These are phyloP conservation scores for Penicillium fimorum DNA, from an alignment of 495 filamentous ascomycete species.

Conservation along the genomic window DNA sequence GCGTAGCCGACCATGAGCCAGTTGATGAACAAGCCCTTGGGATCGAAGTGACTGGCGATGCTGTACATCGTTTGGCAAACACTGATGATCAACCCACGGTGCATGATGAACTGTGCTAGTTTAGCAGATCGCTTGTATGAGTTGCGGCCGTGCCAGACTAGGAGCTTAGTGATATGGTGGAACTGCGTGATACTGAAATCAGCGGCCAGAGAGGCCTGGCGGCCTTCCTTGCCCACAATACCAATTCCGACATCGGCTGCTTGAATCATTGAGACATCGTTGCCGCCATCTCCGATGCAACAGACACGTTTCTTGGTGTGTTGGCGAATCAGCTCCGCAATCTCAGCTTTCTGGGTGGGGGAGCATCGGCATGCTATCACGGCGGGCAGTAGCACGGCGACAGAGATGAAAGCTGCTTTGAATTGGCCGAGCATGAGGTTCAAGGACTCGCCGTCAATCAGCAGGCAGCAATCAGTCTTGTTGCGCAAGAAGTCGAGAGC, in stretches of 20 bases:
- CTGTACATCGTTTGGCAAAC: slow-evolving; percentile 98
- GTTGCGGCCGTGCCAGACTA: slow-evolving; percentile 98
- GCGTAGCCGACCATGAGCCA: slow-evolving; percentile 98
- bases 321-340: slow-evolving; percentile 85
- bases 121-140: slow-evolving; percentile 96
- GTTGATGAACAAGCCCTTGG: slow-evolving; percentile 90
- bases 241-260: slow-evolving; percentile 96
- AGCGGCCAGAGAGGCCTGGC: slow-evolving; percentile 89
- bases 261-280: slow-evolving; percentile 99
- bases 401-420: slow-evolving; percentile 77
- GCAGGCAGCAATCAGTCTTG: slow-evolving; percentile 82
- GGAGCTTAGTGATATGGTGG: slow-evolving; percentile 89
- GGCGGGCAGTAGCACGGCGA: slow-evolving; percentile 83
- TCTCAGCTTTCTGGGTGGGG: slow-evolving; percentile 93
- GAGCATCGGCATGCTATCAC: slow-evolving; percentile 97
- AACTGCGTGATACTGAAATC: slow-evolving; percentile 97
- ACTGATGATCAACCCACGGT: slow-evolving; percentile 89
- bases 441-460: slow-evolving; percentile 93
- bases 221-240: slow-evolving; percentile 96
- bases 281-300: slow-evolving; percentile 96
- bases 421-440: slow-evolving; percentile 78
- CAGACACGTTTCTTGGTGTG: slow-evolving; percentile 91
- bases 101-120: slow-evolving; percentile 96
- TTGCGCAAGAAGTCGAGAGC: slow-evolving; percentile 83
- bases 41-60: slow-evolving; percentile 86